Percentiles rank a stretch among this genome's conserved stretches.
These are phyloP conservation scores for Zygoascus biomembranicola DNA, from an alignment of 805 yeast species.

Conservation along the genomic window DNA sequence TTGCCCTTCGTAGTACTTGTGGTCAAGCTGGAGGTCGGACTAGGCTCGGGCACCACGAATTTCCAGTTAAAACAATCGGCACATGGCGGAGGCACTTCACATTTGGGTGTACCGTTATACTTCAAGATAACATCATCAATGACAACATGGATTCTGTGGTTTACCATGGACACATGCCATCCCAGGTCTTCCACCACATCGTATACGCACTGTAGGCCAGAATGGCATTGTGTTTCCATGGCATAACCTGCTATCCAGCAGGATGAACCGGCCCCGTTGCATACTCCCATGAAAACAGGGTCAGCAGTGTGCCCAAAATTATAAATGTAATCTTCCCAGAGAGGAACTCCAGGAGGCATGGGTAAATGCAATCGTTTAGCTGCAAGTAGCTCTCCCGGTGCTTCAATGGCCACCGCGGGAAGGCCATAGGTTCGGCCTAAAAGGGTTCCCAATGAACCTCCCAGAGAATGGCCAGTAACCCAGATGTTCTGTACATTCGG, in stretches of 20 bases:
- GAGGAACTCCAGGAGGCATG: slow-evolving; percentile 82
- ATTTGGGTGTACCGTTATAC: slow-evolving; percentile 71
- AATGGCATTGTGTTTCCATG: slow-evolving; percentile 92
- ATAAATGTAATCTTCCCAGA: slow-evolving; percentile 75
- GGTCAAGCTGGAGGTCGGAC: slow-evolving; percentile 4
- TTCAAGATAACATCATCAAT: slow-evolving; percentile 67
- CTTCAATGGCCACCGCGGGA: slow-evolving; percentile 85
- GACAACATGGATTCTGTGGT: slow-evolving; percentile 86
- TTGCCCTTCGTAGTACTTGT: not conserved
- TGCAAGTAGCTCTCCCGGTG: slow-evolving; percentile 88
- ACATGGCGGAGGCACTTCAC: slow-evolving; percentile 73
- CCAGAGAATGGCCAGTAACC: slow-evolving; percentile 93
- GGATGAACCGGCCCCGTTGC: slow-evolving; percentile 85
- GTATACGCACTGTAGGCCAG: slow-evolving; percentile 80
- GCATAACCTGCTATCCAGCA: slow-evolving; percentile 94
- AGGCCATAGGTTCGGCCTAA: slow-evolving; percentile 84
- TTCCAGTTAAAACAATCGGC: slow-evolving; percentile 88
- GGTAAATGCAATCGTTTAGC: slow-evolving; percentile 82
- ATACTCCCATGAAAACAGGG: slow-evolving; percentile 93
- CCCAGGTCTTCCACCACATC: slow-evolving; percentile 86
- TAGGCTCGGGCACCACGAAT: slow-evolving; percentile 36
- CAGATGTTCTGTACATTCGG: slow-evolving; percentile 63
- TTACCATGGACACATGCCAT: slow-evolving; percentile 80
- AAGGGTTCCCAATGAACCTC: slow-evolving; percentile 76
- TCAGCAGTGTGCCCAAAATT: slow-evolving; percentile 96